These are phyloP conservation scores for Moelleriella libera DNA, from an alignment of 2,329 filamentous ascomycete genomes.

Conservation along the genomic window DNA sequence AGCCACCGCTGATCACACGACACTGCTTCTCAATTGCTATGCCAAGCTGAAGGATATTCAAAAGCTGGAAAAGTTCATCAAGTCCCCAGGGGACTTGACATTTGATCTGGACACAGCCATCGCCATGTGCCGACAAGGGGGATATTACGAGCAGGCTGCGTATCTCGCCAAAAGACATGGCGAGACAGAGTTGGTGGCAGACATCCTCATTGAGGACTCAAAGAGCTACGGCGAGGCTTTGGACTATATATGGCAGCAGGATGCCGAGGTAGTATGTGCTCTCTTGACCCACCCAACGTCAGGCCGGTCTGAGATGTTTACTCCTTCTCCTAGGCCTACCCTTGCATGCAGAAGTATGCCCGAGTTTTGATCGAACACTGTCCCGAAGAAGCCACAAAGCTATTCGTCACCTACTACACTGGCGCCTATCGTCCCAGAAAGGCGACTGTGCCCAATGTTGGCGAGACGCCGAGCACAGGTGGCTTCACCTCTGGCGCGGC, in stretches of 20 bases:
- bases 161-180: conserved; percentile 90
- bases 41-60: conserved; percentile 95
- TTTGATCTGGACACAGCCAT: conserved; percentile 97
- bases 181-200: conserved; percentile 85
- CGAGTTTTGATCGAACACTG: conserved; percentile 81
- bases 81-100: conserved; percentile 83
- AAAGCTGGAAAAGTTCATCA: conserved; percentile 93
- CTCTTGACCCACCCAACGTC: background rate
- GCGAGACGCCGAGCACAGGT: conserved; percentile 21
- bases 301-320: background rate
- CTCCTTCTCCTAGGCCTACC: conserved; percentile 48
- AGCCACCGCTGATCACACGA: conserved; percentile 91
- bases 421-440: conserved; percentile 65
- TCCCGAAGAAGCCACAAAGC: conserved; percentile 62
- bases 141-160: conserved; percentile 92
- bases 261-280: conserved; percentile 54
- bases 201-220: conserved; percentile 90
- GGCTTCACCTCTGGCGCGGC: conserved; percentile 45
- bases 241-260: conserved; percentile 79
- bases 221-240: conserved; percentile 81
- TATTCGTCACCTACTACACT: conserved; percentile 94
- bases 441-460: conserved; percentile 19
- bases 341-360: conserved; percentile 89
- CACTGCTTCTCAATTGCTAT: conserved; percentile 88
- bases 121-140: conserved; percentile 90